Conservation (phyloP, 805 yeast genomes). For the Barnettozyma pratensis region DNA sequence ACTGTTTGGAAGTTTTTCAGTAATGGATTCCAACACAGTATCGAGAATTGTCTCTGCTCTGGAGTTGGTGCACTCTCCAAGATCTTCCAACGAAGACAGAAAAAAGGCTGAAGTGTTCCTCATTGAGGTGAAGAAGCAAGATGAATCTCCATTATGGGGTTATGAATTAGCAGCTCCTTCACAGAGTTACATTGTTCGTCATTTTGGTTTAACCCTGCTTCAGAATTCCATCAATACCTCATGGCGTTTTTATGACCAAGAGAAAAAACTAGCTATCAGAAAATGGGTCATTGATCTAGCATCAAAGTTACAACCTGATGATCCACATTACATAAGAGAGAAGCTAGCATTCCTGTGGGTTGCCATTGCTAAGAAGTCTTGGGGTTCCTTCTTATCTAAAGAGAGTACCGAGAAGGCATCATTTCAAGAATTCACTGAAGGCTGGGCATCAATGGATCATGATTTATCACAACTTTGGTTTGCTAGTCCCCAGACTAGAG, state of each 20-base stretch:
- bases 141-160: conserved; percentile 90
- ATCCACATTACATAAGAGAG: conserved; percentile 88
- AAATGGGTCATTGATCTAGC: conserved; percentile 83
- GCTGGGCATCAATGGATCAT: conserved; percentile 88
- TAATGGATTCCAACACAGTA: conserved; percentile 64
- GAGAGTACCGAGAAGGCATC: conserved; percentile 28
- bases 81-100: conserved; percentile 52
- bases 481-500: conserved; percentile 56
- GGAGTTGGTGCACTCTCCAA: conserved; percentile 65
- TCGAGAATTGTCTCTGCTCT: conserved; percentile 74
- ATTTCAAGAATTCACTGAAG: conserved; percentile 49
- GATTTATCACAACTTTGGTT: conserved; percentile 75
- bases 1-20: not conserved
- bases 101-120: conserved; percentile 59
- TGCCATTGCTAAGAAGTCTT: conserved; percentile 78
- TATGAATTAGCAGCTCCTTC: conserved; percentile 69
- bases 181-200: conserved; percentile 71
- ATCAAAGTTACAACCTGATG: conserved; percentile 48
- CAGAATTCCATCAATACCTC: conserved; percentile 61
- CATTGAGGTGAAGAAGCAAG: conserved; percentile 68
- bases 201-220: conserved; percentile 80
- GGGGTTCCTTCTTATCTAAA: conserved; percentile 69
- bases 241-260: conserved; percentile 49
- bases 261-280: conserved; percentile 63
- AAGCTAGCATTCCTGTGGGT: conserved; percentile 91